Conservation (phyloP, 2,329 filamentous ascomycete species). For the Nothopassalora personata region DNA sequence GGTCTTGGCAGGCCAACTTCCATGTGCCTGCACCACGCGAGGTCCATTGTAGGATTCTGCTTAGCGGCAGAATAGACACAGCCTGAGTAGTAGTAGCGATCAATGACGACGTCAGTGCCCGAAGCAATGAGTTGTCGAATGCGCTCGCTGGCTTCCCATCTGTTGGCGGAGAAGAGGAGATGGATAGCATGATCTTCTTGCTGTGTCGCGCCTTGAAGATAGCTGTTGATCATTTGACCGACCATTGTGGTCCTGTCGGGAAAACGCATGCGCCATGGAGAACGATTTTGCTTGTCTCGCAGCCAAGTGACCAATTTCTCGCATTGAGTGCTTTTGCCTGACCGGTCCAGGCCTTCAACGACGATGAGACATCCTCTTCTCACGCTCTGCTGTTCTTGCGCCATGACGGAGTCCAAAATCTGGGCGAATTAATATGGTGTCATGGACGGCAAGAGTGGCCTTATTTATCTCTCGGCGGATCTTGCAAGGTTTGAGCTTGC, state of each 20-base stretch:
- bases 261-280: constrained; percentile 52
- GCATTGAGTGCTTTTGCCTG: constrained; percentile 90
- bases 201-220: constrained; percentile 65
- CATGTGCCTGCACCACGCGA: constrained; percentile 77
- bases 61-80: constrained; percentile 92
- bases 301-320: constrained; percentile 57
- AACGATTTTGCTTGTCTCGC: constrained; percentile 48
- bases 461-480: no score
- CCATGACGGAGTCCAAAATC: neutral
- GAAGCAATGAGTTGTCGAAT: constrained; percentile 47
- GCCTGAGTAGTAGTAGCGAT: constrained; percentile 93
- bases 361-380: constrained; percentile 65
- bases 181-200: constrained; percentile 88
- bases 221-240: constrained; percentile 79
- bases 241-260: constrained; percentile 78
- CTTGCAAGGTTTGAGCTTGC: neutral
- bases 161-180: constrained; percentile 82
- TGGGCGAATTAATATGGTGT: no score
- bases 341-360: constrained; percentile 82
- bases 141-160: constrained; percentile 64
- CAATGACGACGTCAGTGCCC: constrained; percentile 74
- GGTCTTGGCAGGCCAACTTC: constrained; percentile 83
- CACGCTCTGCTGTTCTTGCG: neutral
- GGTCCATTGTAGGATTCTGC: constrained; percentile 60
- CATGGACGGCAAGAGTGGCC: no score